phyloP scores from a whole-genome alignment of 768 basidiomycete genomes.

The Boletus rubescentipes region DNA sequence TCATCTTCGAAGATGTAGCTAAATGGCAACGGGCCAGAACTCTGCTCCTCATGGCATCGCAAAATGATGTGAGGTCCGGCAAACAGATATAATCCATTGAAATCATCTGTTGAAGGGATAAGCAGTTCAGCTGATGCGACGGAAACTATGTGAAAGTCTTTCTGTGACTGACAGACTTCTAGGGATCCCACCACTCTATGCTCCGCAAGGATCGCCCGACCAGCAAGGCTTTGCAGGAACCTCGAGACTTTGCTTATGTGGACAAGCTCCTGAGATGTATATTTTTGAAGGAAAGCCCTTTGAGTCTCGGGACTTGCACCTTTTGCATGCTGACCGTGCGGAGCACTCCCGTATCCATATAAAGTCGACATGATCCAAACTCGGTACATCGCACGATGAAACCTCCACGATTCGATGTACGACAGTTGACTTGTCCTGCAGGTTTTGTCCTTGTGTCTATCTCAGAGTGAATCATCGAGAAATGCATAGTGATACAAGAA shows the following conservation, averaged over 20 bases:
- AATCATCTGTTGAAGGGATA: conserved; percentile 9
- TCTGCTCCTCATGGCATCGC: conserved; percentile 17
- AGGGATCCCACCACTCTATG: conserved; percentile 1
- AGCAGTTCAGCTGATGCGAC: background rate
- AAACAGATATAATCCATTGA: conserved; percentile 11
- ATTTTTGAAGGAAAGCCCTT: conserved; percentile 13
- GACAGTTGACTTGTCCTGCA: conserved; percentile 11
- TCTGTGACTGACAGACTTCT: conserved; percentile 12
- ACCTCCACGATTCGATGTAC: conserved; percentile 13
- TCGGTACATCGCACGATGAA: conserved; percentile 14
- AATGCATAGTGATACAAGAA: no score
- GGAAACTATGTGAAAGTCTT: background rate
- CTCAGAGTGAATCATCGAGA: background rate
- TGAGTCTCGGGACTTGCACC: background rate
- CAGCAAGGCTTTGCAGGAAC: conserved; percentile 3
- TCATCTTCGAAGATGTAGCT: background rate
- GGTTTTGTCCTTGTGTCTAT: conserved; percentile 13
- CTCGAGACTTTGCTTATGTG: conserved; percentile 12
- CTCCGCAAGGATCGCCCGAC: conserved; percentile 10
- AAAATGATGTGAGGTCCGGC: conserved; percentile 15
- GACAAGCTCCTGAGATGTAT: conserved; percentile 17
- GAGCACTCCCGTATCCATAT: background rate
- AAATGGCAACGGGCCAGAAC: conserved; percentile 5
- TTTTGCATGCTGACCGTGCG: background rate
- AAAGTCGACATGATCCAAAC: conserved; percentile 12